Percentiles rank a stretch among this genome's conserved stretches.
These are phyloP conservation scores for Saccharomyces pastorianus DNA, from an alignment of 1,139 yeast genomes.

Conservation along the genomic window DNA sequence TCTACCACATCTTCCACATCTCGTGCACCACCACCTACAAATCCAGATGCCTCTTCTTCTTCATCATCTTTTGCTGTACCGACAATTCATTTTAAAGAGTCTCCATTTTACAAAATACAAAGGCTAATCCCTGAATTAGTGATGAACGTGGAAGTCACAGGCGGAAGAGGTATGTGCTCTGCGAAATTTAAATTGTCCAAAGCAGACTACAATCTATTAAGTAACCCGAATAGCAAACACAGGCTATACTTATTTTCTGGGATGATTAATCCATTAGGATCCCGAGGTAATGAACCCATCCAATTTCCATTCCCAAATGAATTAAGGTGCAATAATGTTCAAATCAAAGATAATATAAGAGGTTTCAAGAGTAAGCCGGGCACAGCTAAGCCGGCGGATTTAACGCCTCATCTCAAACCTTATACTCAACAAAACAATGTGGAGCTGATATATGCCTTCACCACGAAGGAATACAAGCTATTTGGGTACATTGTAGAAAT, in stretches of 20 bases:
- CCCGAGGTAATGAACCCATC: slow-evolving; percentile 8
- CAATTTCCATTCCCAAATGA: slow-evolving; percentile 47
- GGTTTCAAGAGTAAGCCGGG: slow-evolving; percentile 57
- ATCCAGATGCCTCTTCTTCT: background rate
- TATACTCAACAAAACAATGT: slow-evolving; percentile 36
- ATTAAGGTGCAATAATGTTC: slow-evolving; percentile 41
- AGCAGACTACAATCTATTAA: slow-evolving; percentile 33
- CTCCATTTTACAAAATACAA: slow-evolving; percentile 44
- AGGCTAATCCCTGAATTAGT: slow-evolving; percentile 42
- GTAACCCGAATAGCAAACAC: slow-evolving; percentile 24
- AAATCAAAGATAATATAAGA: slow-evolving; percentile 42
- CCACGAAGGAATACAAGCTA: slow-evolving; percentile 38
- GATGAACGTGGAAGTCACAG: slow-evolving; percentile 31
- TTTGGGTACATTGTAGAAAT: slow-evolving; percentile 49
- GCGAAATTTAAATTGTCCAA: slow-evolving; percentile 36
- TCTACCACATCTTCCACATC: background rate
- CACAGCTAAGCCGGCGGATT: slow-evolving; percentile 59
- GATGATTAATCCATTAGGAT: slow-evolving; percentile 21
- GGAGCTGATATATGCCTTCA: slow-evolving; percentile 47
- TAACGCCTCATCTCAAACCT: slow-evolving; percentile 39
- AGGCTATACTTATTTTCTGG: slow-evolving; percentile 44
- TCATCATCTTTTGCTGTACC: background rate
- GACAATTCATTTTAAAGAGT: slow-evolving; percentile 35
- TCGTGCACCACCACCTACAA: background rate
- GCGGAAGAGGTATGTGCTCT: slow-evolving; percentile 36